Evolutionary conservation across 164 flowering plant genomes (phyloP).

Genomic region (Berberis vulgaris): DNA sequence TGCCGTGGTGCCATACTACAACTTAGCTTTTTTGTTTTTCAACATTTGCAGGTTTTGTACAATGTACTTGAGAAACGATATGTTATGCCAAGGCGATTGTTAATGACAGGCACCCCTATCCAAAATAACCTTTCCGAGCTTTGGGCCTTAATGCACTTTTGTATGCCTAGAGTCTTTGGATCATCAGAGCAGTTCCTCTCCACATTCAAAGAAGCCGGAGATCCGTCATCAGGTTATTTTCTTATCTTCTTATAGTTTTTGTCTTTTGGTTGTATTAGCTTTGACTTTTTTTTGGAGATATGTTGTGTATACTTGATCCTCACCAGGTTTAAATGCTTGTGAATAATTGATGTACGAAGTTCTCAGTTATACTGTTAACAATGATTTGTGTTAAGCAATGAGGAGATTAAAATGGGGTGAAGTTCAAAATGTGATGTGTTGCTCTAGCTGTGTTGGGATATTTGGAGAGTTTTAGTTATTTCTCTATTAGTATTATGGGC

Average conservation of each 20-base stretch:
- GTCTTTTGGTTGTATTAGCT: background rate
- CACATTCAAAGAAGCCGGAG: constrained; percentile 62
- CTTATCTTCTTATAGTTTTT: background rate
- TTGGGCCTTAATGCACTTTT: constrained; percentile 96
- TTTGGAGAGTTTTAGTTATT: no score
- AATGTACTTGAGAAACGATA: constrained; percentile 55
- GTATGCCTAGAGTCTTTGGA: constrained; percentile 85
- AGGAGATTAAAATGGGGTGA: no score
- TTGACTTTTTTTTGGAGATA: constrained; percentile 1
- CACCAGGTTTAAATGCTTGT: no score
- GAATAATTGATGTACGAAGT: no score
- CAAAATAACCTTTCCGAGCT: constrained; percentile 93
- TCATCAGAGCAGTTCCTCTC: constrained; percentile 62
- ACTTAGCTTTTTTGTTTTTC: background rate
- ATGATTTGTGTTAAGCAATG: no score
- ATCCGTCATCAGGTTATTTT: constrained; percentile 40
- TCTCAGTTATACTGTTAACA: no score
- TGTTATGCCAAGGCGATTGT: constrained; percentile 73
- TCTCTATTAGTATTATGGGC: no score
- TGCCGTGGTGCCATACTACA: background rate
- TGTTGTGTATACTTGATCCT: no score
- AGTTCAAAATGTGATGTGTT: no score
- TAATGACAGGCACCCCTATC: constrained; percentile 96
- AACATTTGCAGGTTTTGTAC: constrained; percentile 62
- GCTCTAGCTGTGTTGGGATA: no score